Base-by-base conservation (phyloP, 805 yeast species). In the Nakazawaea populi region DNA sequence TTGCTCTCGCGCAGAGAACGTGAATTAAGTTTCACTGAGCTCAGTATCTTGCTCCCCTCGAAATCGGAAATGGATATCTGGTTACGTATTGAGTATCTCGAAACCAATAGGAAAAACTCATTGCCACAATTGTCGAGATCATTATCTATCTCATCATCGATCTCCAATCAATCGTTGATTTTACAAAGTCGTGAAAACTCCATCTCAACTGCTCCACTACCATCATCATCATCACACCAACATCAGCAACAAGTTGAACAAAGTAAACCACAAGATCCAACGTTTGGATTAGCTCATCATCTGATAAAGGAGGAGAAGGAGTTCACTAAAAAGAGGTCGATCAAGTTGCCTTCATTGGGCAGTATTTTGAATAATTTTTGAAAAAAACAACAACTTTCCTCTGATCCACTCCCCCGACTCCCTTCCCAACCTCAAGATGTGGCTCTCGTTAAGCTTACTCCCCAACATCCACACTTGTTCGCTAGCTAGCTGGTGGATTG, bases 21-120 rank as follows among this genome's bases (percentile, higher is more conserved):
- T 56, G 85, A 84, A 50, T 67, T 89, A 40, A 77, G 85, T 35
- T 74, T 85, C 59, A 85, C 84, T 14, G 96, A 89, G 66, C 69
- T 89, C 38, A 76, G 85, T 12, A 83, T 89, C 35, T 66, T 89
- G 48, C 70, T 89, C 42, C 92, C 94, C 12, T 77, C 76, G 52
- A 77, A 89, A 55, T 74, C 94, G 0, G 90, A 86, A 61, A 73
- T 73, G n/a, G 94, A 88, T 57, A 89, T 89, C 42, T 74, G 79
- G 72, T 66, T 76, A 38, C 73, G 94, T 54, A 77, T 86, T 27
- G 78, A 73, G 46, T 67, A 73, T 47, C 61, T 82, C 39, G 74
- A 70, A 46, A 48, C 32, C 4, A 34, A 34, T 28, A 14, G 46
- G 35, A 39, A 43, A 30, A 48, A 51, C 39, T 44, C 47, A 6